Conservation (phyloP, 2,329 filamentous ascomycete species). For the Colletotrichum tanaceti region DNA sequence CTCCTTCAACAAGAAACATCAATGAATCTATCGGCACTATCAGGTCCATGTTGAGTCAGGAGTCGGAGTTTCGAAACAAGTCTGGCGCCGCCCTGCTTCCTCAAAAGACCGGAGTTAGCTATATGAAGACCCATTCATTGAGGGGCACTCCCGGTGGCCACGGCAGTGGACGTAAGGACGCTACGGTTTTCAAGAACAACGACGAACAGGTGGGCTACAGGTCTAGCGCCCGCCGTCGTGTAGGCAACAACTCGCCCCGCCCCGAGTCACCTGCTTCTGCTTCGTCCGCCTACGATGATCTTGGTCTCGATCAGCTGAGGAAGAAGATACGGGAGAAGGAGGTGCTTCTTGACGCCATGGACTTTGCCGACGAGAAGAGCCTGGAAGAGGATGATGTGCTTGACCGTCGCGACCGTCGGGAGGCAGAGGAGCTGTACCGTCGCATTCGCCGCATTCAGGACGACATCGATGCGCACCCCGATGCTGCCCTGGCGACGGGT, state of each 20-base stretch:
- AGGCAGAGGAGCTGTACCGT: slow-evolving; percentile 93
- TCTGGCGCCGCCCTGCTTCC: slow-evolving; percentile 91
- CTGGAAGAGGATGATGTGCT: slow-evolving; percentile 92
- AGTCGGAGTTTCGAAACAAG: slow-evolving; percentile 89
- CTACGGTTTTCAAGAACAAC: slow-evolving; percentile 96
- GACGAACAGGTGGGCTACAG: slow-evolving; percentile 92
- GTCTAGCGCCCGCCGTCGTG: slow-evolving; percentile 89
- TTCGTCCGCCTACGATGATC: slow-evolving; percentile 77
- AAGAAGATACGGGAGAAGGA: slow-evolving; percentile 97
- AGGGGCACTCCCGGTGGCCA: slow-evolving; percentile 70
- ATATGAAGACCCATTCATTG: slow-evolving; percentile 96
- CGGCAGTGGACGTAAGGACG: slow-evolving; percentile 82
- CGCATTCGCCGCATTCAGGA: slow-evolving; percentile 92
- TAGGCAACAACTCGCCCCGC: slow-evolving; percentile 82
- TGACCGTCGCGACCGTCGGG: slow-evolving; percentile 88
- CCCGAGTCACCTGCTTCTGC: slow-evolving; percentile 77
- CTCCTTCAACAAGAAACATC: slow-evolving; percentile 93
- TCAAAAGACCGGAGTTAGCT: slow-evolving; percentile 97
- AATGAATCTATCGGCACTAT: slow-evolving; percentile 93
- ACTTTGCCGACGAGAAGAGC: slow-evolving; percentile 92
- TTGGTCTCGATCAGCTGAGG: slow-evolving; percentile 85
- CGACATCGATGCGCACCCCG: slow-evolving; percentile 92
- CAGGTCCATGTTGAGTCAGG: slow-evolving; percentile 87
- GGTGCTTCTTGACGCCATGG: slow-evolving; percentile 92
- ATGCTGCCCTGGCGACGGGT: slow-evolving; percentile 74